These are phyloP conservation scores for Glarea lozoyensis DNA, from an alignment of 495 filamentous ascomycete species.

Conservation along the genomic window DNA sequence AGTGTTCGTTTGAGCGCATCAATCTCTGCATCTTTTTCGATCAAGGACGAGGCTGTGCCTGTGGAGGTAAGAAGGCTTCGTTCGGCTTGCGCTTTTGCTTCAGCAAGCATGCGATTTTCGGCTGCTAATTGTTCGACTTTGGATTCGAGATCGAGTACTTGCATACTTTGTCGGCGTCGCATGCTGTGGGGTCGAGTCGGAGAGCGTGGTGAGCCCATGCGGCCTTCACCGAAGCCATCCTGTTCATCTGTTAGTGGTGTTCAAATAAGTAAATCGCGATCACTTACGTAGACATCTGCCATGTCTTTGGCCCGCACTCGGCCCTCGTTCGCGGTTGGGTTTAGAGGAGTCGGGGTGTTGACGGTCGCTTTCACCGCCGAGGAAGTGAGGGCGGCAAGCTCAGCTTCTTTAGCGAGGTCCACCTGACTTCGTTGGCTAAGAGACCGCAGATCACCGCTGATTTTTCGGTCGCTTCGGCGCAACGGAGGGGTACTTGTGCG, in stretches of 20 bases:
- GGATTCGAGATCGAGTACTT: constrained; percentile 73
- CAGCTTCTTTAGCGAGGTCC: constrained; percentile 22
- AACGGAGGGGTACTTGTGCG: constrained; percentile 54
- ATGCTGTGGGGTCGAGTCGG: constrained; percentile 93
- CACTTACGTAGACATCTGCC: constrained; percentile 86
- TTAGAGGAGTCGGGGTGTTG: constrained; percentile 54
- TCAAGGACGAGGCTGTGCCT: constrained; percentile 35
- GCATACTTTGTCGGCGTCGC: constrained; percentile 92
- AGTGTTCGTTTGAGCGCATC: constrained; percentile 68
- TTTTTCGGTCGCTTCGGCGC: constrained; percentile 60
- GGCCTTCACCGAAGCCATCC: constrained; percentile 94
- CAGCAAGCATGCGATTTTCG: constrained; percentile 69
- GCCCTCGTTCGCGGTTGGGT: constrained; percentile 77
- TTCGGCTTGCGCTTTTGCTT: constrained; percentile 63
- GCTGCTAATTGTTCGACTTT: constrained; percentile 70
- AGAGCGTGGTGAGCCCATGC: constrained; percentile 76
- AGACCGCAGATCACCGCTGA: constrained; percentile 73
- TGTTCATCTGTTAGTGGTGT: constrained; percentile 27
- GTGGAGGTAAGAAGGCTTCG: constrained; percentile 29
- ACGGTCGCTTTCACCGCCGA: constrained; percentile 22
- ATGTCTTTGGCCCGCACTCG: constrained; percentile 75
- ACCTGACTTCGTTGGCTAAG: constrained; percentile 43
- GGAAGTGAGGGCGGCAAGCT: constrained; percentile 11
- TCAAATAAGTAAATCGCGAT: constrained; percentile 1
- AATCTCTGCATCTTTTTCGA: constrained; percentile 70